Percentiles rank a stretch among this genome's conserved stretches.
These are phyloP conservation scores for Arthrobotrys conoides DNA, from an alignment of 2,329 filamentous ascomycete genomes.

Conservation along the genomic window DNA sequence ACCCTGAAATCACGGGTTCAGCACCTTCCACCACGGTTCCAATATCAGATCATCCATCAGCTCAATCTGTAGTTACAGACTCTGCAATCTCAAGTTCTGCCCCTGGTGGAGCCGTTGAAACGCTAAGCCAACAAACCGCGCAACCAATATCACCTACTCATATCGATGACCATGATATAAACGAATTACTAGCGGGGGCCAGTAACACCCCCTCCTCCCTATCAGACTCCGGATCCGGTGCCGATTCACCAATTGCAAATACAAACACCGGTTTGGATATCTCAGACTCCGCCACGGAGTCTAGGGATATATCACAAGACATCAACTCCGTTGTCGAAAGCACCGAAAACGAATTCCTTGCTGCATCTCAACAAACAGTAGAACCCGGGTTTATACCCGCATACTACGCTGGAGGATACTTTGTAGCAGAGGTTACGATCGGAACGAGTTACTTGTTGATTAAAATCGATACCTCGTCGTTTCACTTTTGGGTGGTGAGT, in stretches of 20 bases:
- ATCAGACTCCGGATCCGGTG: not conserved
- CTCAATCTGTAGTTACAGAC: not conserved
- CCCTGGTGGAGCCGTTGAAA: not conserved
- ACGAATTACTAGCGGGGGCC: slow-evolving; percentile 10
- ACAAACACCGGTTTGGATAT: not conserved
- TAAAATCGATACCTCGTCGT: slow-evolving; percentile 43
- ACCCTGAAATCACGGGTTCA: not conserved
- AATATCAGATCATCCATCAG: slow-evolving; percentile 15
- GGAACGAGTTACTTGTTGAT: slow-evolving; percentile 31
- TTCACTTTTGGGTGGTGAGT: slow-evolving; percentile 55
- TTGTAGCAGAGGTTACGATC: slow-evolving; percentile 50
- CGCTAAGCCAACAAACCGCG: slow-evolving; percentile 1
- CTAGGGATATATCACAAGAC: slow-evolving; percentile 10
- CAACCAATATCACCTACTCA: slow-evolving; percentile 20
- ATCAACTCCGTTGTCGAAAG: not conserved
- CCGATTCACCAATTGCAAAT: not conserved
- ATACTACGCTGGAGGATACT: slow-evolving; percentile 30
- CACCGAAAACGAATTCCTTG: slow-evolving; percentile 43
- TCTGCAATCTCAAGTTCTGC: not conserved
- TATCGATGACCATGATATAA: slow-evolving; percentile 26
- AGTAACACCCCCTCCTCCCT: not conserved
- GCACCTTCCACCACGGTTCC: not conserved
- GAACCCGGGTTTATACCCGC: slow-evolving; percentile 42
- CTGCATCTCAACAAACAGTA: slow-evolving; percentile 1
- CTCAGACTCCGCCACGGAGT: not conserved